Evolutionary conservation across 2,329 filamentous ascomycete genomes (phyloP).

Genomic region (Beauveria brongniartii): DNA sequence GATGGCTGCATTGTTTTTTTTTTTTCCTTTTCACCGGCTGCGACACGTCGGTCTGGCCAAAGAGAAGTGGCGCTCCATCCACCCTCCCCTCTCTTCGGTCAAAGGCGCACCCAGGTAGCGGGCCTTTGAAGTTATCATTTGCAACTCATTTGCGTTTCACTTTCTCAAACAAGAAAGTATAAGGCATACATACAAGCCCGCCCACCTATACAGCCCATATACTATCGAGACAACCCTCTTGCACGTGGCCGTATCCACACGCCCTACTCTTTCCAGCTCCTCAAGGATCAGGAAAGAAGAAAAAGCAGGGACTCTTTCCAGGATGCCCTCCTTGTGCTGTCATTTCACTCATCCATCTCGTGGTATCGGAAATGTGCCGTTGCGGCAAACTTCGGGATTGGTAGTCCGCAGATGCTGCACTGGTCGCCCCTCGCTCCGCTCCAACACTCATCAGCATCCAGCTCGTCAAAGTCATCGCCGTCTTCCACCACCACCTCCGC

Average conservation of each 20-base stretch:
- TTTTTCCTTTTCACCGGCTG: too few relatives aligned
- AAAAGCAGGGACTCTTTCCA: too few relatives aligned
- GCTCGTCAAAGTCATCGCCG: constrained; percentile 10
- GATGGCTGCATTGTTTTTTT: too few relatives aligned
- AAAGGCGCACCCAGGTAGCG: too few relatives aligned
- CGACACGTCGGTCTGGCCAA: too few relatives aligned
- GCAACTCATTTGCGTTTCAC: neutral
- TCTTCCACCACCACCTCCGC: neutral
- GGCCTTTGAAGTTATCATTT: neutral
- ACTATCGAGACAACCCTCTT: too few relatives aligned
- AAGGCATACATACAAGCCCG: neutral
- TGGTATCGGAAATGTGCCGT: constrained; percentile 41
- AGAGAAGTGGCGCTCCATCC: too few relatives aligned
- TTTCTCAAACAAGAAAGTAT: neutral
- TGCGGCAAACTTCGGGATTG: constrained; percentile 50
- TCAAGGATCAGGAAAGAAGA: neutral
- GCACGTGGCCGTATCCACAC: neutral
- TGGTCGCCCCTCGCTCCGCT: constrained; percentile 20
- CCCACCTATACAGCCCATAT: too few relatives aligned
- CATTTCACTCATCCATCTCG: constrained; percentile 19
- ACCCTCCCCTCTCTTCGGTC: neutral
- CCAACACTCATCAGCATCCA: constrained; percentile 18
- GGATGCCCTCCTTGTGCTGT: neutral
- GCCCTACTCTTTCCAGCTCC: neutral
- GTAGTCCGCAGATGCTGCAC: constrained; percentile 43